Conservation (phyloP, 2,329 filamentous ascomycete genomes). For the Aureobasidium sp. region DNA sequence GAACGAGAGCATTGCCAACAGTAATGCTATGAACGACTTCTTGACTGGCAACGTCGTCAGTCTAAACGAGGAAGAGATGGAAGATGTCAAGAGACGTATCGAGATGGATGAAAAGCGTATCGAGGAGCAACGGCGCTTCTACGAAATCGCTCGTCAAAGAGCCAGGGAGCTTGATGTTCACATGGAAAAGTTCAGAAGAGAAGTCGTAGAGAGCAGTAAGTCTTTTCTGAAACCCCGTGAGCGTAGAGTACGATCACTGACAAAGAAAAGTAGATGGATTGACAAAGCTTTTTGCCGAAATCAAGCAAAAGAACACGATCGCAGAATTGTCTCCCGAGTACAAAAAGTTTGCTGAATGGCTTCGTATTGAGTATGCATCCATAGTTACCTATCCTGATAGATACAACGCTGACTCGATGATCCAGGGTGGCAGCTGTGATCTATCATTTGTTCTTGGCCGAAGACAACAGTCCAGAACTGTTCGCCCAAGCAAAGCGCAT, state of each 20-base stretch:
- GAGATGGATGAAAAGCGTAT: constrained; percentile 79
- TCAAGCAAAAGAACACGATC: constrained; percentile 82
- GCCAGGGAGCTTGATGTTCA: constrained; percentile 93
- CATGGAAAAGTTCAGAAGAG: constrained; percentile 74
- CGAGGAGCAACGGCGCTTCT: constrained; percentile 89
- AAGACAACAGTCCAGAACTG: constrained; percentile 94
- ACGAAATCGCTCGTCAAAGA: constrained; percentile 85
- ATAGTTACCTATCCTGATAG: background rate
- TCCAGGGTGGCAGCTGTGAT: constrained; percentile 76
- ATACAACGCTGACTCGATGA: background rate
- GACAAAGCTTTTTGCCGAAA: constrained; percentile 86
- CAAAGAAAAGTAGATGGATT: constrained; percentile 57
- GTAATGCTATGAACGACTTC: constrained; percentile 78
- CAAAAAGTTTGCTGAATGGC: constrained; percentile 96
- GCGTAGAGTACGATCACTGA: background rate
- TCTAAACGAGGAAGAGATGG: constrained; percentile 71
- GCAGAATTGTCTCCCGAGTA: constrained; percentile 88
- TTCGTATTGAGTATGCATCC: constrained; percentile 67
- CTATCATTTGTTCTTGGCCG: constrained; percentile 93
- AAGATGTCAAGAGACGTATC: constrained; percentile 74
- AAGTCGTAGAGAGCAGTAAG: constrained; percentile 66
- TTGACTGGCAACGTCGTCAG: constrained; percentile 65
- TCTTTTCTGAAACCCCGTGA: constrained; percentile 14
- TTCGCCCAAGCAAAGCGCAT: constrained; percentile 93
- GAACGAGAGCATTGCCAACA: constrained; percentile 75